Conservation (phyloP, 1,139 yeast genomes). For the Yamadazyma diospyri region DNA sequence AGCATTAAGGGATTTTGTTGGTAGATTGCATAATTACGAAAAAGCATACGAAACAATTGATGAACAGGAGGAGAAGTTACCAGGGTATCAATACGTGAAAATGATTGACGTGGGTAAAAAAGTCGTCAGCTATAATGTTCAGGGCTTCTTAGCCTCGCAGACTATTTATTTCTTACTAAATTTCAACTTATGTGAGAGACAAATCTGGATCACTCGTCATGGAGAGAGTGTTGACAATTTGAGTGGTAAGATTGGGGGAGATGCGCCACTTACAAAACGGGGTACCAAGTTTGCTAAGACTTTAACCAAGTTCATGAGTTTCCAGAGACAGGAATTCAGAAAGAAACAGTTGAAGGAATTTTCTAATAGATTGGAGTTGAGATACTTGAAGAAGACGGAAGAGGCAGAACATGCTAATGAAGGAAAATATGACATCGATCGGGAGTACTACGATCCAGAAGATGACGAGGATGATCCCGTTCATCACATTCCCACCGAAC, state of each 20-base stretch:
- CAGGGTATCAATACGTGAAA: constrained; percentile 78
- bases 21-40: constrained; percentile 78
- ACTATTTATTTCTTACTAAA: constrained; percentile 86
- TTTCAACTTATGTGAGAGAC: constrained; percentile 86
- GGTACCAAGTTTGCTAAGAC: constrained; percentile 75
- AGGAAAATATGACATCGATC: constrained; percentile 6
- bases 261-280: constrained; percentile 73
- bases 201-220: constrained; percentile 93
- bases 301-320: constrained; percentile 67
- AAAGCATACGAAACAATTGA: constrained; percentile 89
- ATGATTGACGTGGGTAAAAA: constrained; percentile 96
- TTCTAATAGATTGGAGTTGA: constrained; percentile 39
- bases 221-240: constrained; percentile 90
- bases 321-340: constrained; percentile 69
- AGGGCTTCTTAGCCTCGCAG: constrained; percentile 91
- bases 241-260: constrained; percentile 86
- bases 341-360: constrained; percentile 57
- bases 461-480: constrained; percentile 18
- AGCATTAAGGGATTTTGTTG: constrained; percentile 80
- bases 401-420: constrained; percentile 14
- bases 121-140: constrained; percentile 85
- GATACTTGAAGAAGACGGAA: constrained; percentile 19
- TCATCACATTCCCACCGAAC: constrained; percentile 49
- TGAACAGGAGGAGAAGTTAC: constrained; percentile 61
- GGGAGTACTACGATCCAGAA: constrained; percentile 23